A percentile compares a stretch with the other conserved stretches of the same genome.
Conservation (phyloP, 1,139 yeast species). For the Debaryomyces coudertii region DNA sequence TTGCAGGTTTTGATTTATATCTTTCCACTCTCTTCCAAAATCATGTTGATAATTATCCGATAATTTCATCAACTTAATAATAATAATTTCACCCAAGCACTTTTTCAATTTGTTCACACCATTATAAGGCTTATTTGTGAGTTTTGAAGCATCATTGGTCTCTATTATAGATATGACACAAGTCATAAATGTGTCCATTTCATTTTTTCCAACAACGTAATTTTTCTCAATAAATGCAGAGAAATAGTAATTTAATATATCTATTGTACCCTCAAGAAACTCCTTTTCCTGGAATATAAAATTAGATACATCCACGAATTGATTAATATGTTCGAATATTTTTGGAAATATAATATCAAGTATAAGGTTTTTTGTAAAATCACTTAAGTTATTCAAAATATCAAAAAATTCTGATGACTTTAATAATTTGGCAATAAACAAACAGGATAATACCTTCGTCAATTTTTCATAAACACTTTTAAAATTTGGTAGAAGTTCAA, state of each 20-base stretch:
- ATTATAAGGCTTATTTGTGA: conserved; percentile 8
- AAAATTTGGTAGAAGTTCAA: conserved; percentile 25
- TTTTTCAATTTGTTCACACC: conserved; percentile 24
- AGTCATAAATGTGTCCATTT: conserved; percentile 31
- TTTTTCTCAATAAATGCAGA: conserved; percentile 28
- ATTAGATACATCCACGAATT: conserved; percentile 36
- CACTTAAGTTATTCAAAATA: conserved; percentile 25
- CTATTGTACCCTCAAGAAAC: conserved; percentile 32
- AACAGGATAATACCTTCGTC: conserved; percentile 28
- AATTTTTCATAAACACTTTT: conserved; percentile 28
- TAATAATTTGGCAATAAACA: conserved; percentile 35
- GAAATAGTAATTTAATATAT: conserved; percentile 28
- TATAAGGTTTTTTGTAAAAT: conserved; percentile 33
- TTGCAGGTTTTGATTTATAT: not conserved
- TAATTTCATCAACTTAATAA: conserved; percentile 15
- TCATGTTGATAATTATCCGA: conserved; percentile 8
- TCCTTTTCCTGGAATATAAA: conserved; percentile 41
- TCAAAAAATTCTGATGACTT: conserved; percentile 25
- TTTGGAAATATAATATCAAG: conserved; percentile 42
- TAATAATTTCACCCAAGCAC: conserved; percentile 33
- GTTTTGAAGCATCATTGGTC: conserved; percentile 18
- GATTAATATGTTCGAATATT: conserved; percentile 40
- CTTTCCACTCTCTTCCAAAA: conserved; percentile 7
- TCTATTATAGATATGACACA: conserved; percentile 42
- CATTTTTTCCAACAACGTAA: conserved; percentile 27